These are phyloP conservation scores for Breviolum minutum DNA, from an alignment of 73 alveolate species.

Conservation along the genomic window DNA sequence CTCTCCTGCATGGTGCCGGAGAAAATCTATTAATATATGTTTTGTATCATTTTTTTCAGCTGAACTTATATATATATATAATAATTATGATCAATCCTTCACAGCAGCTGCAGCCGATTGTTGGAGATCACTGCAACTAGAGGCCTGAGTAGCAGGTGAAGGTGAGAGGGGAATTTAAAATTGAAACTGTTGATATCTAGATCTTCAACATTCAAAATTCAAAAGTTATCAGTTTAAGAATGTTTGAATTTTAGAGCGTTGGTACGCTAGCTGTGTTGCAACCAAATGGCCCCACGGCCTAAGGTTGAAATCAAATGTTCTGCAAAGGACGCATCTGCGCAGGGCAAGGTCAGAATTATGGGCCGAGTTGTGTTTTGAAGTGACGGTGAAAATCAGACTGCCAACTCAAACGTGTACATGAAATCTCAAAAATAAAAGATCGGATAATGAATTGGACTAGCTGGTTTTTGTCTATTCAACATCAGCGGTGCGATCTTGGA, in stretches of 20 bases:
- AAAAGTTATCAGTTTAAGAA: background rate
- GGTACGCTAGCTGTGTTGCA: background rate
- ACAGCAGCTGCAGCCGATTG: slow-evolving; percentile 7
- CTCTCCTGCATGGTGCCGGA: background rate
- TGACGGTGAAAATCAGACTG: too few species aligned
- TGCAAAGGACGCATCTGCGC: background rate
- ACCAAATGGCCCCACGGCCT: slow-evolving; percentile 5
- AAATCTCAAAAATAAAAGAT: too few species aligned
- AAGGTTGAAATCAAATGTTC: background rate
- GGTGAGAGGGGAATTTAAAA: background rate
- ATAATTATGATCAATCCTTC: background rate
- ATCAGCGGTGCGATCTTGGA: too few species aligned
- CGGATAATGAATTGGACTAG: too few species aligned
- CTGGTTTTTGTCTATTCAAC: too few species aligned
- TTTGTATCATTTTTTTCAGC: background rate
- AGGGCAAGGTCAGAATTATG: background rate
- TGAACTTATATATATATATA: background rate
- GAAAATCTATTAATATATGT: background rate
- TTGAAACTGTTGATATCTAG: too few species aligned
- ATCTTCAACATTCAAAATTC: too few species aligned
- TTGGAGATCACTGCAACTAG: slow-evolving; percentile 1
- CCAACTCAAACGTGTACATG: too few species aligned
- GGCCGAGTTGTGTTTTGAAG: too few species aligned
- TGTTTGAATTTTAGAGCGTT: too few species aligned
- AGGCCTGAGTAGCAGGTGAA: slow-evolving; percentile 4